phyloP scores from a whole-genome alignment of 1,284 basidiomycete species.

The Cystobasidium sp. region DNA sequence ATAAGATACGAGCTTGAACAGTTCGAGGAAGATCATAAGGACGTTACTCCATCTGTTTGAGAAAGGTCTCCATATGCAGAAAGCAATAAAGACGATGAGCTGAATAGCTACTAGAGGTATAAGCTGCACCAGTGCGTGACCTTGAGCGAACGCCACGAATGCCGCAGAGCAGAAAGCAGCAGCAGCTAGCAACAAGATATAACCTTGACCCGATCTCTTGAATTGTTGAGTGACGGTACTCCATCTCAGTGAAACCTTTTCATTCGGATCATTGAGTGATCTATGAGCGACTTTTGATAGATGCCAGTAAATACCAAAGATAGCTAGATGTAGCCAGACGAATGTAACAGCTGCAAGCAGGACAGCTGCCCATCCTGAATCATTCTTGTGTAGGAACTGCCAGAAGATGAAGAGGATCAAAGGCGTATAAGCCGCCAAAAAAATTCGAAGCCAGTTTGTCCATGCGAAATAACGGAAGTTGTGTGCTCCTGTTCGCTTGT shows the following conservation, averaged over 20 bases:
- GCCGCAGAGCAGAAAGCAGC: slow-evolving; percentile 64
- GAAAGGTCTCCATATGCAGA: slow-evolving; percentile 65
- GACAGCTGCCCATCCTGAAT: slow-evolving; percentile 63
- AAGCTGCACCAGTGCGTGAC: slow-evolving; percentile 71
- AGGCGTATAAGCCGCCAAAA: slow-evolving; percentile 63
- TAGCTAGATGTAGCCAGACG: slow-evolving; percentile 61
- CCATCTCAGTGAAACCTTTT: slow-evolving; percentile 25
- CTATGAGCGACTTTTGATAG: slow-evolving; percentile 32
- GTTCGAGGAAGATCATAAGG: slow-evolving; percentile 66
- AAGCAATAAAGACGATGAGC: slow-evolving; percentile 63
- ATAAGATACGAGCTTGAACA: slow-evolving; percentile 67
- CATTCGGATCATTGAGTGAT: slow-evolving; percentile 23
- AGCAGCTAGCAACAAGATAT: slow-evolving; percentile 58
- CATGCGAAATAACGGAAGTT: slow-evolving; percentile 53
- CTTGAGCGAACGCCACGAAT: slow-evolving; percentile 73
- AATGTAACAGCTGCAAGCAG: slow-evolving; percentile 68
- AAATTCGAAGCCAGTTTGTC: slow-evolving; percentile 60
- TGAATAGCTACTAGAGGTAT: slow-evolving; percentile 73
- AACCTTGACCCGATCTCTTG: slow-evolving; percentile 57
- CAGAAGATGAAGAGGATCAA: slow-evolving; percentile 77
- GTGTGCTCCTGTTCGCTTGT: slow-evolving; percentile 52
- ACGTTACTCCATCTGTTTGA: slow-evolving; percentile 53
- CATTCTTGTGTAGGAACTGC: slow-evolving; percentile 77
- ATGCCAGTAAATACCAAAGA: slow-evolving; percentile 59
- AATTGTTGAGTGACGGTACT: slow-evolving; percentile 56